These are phyloP conservation scores for Pythium biforme DNA, from an alignment of 352 stramenopile genomes.

Conservation along the genomic window DNA sequence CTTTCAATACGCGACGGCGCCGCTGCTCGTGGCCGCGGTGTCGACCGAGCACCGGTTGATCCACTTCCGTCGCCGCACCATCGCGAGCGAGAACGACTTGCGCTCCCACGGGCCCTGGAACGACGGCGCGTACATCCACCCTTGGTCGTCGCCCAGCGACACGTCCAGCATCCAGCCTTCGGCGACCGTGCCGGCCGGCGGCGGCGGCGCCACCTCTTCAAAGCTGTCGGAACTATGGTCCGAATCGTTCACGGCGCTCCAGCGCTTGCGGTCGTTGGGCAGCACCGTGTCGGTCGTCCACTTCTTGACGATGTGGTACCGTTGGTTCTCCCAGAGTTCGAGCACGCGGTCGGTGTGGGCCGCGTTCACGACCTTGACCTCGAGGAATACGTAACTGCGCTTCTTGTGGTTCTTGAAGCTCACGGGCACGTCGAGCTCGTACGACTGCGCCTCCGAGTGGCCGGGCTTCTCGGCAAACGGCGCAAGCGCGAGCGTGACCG, in stretches of 20 bases:
- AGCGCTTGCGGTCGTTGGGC: constrained; percentile 63
- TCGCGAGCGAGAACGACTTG: constrained; percentile 64
- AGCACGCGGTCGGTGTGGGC: constrained; percentile 59
- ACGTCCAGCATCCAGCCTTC: constrained; percentile 81
- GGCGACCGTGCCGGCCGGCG: constrained; percentile 47
- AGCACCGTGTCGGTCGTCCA: constrained; percentile 67
- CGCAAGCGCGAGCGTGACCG: constrained; percentile 44
- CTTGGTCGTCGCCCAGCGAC: constrained; percentile 74
- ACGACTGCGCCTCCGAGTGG: constrained; percentile 55
- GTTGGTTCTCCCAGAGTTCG: constrained; percentile 86
- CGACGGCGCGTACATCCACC: constrained; percentile 81
- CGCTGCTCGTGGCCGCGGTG: not conserved
- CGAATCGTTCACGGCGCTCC: constrained; percentile 55
- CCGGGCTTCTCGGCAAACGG: constrained; percentile 41
- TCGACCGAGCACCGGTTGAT: constrained; percentile 60
- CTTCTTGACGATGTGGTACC: constrained; percentile 75
- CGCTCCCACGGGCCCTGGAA: constrained; percentile 83
- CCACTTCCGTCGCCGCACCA: constrained; percentile 82
- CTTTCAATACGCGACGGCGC: constrained; percentile 5
- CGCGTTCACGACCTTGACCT: constrained; percentile 63
- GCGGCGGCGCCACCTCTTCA: constrained; percentile 63
- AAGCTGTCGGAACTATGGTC: constrained; percentile 65
- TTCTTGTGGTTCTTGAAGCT: constrained; percentile 63
- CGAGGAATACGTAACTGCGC: constrained; percentile 66
- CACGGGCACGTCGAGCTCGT: constrained; percentile 54